Evolutionary conservation across 176 grass and related monocot genomes (phyloP), one percentile per base, ranked within the genome.

Genomic region (Oryza rufipogon): DNA sequence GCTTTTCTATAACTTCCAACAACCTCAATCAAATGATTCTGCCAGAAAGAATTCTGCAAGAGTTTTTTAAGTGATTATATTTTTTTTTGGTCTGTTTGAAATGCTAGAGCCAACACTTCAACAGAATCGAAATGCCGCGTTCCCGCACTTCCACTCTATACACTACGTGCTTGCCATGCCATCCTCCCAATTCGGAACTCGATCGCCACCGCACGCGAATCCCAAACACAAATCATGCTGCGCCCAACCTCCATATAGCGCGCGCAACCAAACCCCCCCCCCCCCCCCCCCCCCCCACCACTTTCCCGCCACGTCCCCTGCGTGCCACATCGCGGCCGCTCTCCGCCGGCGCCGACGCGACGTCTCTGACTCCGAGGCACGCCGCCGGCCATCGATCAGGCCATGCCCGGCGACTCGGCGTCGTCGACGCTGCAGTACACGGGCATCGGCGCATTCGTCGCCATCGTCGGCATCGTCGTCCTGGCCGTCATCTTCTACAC

Each of bases 371-470:
- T 49, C 47, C 4, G 51, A 56, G n/a, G 3, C 51, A 19, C 16
- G 51, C 42, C 39, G 39, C 16, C 15, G 1, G 19, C 13, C 30
- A 32, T 32, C 28, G 28, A 28, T 28, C 2, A 32, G 30, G 30
- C 30, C 65, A 90, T 90, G 88, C 5, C 79, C 4, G 66, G 67
- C 16, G 15, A 6, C 16, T 80, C 83, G 52, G 11, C 54, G 34
- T 77, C 83, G 5, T 66, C 73, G 66, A 68, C 56, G 66, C 58
- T 81, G 45, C 79, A 82, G 68, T 90, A 86, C 66, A 66, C 67
- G 8, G 78, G 78, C 54, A 75, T 93, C 79, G 88, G 70, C 45
- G 34, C 74, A 44, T 90, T 90, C 75, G 28, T 90, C 32, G 79
- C 83, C 47, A 9, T 93, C 61, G 34, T 88, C 66, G 51, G 51